phyloP scores from a whole-genome alignment of 2,329 filamentous ascomycete genomes.

The Aspergillus quadricinctus region DNA sequence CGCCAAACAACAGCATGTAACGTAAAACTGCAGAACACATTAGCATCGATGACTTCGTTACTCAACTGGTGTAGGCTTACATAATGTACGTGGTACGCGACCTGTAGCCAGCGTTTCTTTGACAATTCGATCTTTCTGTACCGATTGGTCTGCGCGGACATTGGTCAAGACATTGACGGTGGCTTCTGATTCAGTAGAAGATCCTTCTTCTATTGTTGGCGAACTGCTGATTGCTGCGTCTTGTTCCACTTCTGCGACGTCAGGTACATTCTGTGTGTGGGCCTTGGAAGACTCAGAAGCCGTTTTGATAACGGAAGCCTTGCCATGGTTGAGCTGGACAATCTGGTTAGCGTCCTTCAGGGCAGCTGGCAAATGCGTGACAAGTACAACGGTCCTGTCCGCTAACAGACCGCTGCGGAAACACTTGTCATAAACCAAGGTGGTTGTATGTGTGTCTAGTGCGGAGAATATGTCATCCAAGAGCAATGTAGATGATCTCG shows the following conservation, averaged over 20 bases:
- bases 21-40: constrained; percentile 13
- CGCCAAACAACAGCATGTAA: constrained; percentile 25
- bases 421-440: constrained; percentile 53
- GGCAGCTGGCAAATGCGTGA: constrained; percentile 44
- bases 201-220: background rate
- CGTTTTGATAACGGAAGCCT: constrained; percentile 10
- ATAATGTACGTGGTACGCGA: constrained; percentile 20
- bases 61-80: constrained; percentile 9
- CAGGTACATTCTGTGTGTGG: background rate
- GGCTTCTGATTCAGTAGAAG: constrained; percentile 6
- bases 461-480: constrained; percentile 60
- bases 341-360: constrained; percentile 20
- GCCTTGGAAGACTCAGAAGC: background rate
- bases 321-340: constrained; percentile 17
- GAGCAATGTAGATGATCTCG: constrained; percentile 51
- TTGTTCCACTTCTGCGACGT: constrained; percentile 4
- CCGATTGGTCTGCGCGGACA: constrained; percentile 6
- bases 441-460: constrained; percentile 56
- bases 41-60: background rate
- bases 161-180: background rate
- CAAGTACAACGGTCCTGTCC: constrained; percentile 53
- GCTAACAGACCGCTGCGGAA: constrained; percentile 54
- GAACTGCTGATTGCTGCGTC: background rate
- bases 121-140: constrained; percentile 7
- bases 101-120: constrained; percentile 22